Conservation (phyloP, 2,329 filamentous ascomycete genomes). For the Cladophialophora exuberans region DNA sequence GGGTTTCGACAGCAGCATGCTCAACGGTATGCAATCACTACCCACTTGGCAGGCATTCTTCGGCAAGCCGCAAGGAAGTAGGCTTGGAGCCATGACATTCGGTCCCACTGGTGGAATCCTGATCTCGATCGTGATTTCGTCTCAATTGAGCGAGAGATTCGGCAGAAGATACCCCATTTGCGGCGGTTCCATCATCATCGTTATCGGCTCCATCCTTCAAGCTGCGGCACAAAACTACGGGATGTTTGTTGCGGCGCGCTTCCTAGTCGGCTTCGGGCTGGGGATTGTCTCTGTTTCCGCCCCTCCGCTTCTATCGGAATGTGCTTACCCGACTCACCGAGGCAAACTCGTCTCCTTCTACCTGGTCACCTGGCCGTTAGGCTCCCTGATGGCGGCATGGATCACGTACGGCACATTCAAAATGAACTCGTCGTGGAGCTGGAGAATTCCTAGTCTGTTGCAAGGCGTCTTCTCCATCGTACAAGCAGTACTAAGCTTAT, state of each 20-base stretch:
- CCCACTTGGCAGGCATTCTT: not conserved
- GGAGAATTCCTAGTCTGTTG: conserved; percentile 11
- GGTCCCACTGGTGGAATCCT: not conserved
- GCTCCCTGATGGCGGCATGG: conserved; percentile 11
- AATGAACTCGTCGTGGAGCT: conserved; percentile 6
- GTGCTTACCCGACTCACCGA: conserved; percentile 65
- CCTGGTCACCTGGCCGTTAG: conserved; percentile 57
- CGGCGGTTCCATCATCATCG: not conserved
- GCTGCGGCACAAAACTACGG: not conserved
- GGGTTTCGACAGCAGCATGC: no score
- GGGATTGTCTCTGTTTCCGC: conserved; percentile 61
- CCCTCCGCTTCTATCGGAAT: conserved; percentile 66
- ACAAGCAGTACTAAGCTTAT: conserved; percentile 62
- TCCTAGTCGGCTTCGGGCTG: not conserved
- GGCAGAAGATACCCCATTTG: not conserved
- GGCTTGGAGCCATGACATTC: not conserved
- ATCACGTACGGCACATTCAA: conserved; percentile 3
- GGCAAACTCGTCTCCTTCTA: conserved; percentile 62
- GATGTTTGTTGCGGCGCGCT: not conserved
- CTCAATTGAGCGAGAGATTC: not conserved
- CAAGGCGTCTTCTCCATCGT: conserved; percentile 2
- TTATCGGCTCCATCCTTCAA: not conserved
- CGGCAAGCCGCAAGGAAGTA: not conserved
- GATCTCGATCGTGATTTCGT: not conserved
- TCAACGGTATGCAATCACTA: not conserved